Conservation (phyloP, 2,329 filamentous ascomycete species). For the Elsinoe ampelina region DNA sequence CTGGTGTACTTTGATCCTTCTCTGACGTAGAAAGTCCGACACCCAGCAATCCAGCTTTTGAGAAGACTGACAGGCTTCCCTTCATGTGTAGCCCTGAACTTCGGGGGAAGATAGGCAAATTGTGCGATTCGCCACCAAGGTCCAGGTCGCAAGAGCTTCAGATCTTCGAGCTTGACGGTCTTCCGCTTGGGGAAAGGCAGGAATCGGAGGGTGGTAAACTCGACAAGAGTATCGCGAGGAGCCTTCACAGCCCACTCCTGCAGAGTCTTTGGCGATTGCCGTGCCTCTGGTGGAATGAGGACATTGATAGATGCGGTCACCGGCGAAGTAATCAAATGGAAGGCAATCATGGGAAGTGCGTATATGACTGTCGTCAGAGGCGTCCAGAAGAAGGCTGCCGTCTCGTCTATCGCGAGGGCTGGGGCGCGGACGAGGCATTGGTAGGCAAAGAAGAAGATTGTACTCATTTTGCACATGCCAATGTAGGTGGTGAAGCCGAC, state of each 20-base stretch:
- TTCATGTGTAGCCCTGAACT: not conserved
- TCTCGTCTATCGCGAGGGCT: conserved; percentile 38
- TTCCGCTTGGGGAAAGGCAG: conserved; percentile 30
- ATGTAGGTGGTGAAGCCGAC: conserved; percentile 57
- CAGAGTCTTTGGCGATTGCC: conserved; percentile 49
- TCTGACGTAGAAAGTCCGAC: conserved; percentile 4
- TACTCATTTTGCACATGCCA: conserved; percentile 61
- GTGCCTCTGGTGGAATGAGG: conserved; percentile 56
- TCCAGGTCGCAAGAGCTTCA: conserved; percentile 20
- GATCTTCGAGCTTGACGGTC: conserved; percentile 19
- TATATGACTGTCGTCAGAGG: conserved; percentile 42
- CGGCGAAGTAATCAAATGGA: conserved; percentile 56
- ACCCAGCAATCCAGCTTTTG: not conserved
- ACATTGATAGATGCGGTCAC: conserved; percentile 66
- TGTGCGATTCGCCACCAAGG: conserved; percentile 20
- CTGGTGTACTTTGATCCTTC: not conserved
- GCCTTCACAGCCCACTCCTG: conserved; percentile 43
- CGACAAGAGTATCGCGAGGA: conserved; percentile 33
- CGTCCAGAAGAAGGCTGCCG: conserved; percentile 34
- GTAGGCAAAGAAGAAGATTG: conserved; percentile 58
- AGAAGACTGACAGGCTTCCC: not conserved
- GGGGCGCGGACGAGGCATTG: conserved; percentile 58
- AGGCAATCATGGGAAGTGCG: conserved; percentile 54
- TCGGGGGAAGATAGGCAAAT: conserved; percentile 22
- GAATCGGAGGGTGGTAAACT: conserved; percentile 34